Percentiles rank a stretch among this genome's conserved stretches.
These are phyloP conservation scores for Plasmodium fragile DNA, from an alignment of 169 alveolate genomes.

Conservation along the genomic window DNA sequence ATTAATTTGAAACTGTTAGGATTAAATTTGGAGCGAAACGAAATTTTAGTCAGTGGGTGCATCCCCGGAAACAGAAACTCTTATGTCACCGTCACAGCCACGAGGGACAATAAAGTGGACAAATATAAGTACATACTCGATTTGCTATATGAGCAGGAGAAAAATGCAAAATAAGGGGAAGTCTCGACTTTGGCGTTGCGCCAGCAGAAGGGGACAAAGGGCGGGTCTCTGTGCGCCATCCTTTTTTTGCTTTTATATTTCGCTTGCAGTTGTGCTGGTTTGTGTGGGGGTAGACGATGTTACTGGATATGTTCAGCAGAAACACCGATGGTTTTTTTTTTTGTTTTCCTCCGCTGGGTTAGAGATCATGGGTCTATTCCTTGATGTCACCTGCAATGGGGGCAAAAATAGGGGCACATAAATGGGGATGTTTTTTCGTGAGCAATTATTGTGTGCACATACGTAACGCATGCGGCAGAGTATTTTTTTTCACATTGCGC, in stretches of 20 bases:
- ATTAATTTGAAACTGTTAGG: slow-evolving; percentile 89
- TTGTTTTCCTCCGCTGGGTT: background rate
- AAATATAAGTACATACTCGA: slow-evolving; percentile 74
- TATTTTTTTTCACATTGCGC: background rate
- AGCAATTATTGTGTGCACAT: background rate
- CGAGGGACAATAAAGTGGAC: slow-evolving; percentile 38
- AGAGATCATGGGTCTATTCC: background rate
- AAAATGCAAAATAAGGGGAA: slow-evolving; percentile 35
- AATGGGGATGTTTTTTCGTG: background rate
- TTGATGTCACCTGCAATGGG: background rate
- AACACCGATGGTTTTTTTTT: background rate
- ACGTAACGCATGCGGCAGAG: background rate
- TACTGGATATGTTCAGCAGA: background rate
- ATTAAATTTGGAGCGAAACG: slow-evolving; percentile 91
- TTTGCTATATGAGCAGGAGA: slow-evolving; percentile 71
- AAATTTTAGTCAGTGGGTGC: slow-evolving; percentile 91
- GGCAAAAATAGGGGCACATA: background rate
- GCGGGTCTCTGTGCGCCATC: background rate
- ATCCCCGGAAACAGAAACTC: slow-evolving; percentile 95
- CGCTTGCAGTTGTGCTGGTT: background rate
- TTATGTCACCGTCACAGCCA: slow-evolving; percentile 88
- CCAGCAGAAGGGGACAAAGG: background rate
- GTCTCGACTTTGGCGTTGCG: background rate
- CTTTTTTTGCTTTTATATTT: background rate
- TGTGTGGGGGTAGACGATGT: too few relatives aligned